A percentile compares a stretch with the other conserved stretches of the same genome.
Evolutionary conservation across 345 rosid species (phyloP).

Genomic region (Aquilaria malaccensis): DNA sequence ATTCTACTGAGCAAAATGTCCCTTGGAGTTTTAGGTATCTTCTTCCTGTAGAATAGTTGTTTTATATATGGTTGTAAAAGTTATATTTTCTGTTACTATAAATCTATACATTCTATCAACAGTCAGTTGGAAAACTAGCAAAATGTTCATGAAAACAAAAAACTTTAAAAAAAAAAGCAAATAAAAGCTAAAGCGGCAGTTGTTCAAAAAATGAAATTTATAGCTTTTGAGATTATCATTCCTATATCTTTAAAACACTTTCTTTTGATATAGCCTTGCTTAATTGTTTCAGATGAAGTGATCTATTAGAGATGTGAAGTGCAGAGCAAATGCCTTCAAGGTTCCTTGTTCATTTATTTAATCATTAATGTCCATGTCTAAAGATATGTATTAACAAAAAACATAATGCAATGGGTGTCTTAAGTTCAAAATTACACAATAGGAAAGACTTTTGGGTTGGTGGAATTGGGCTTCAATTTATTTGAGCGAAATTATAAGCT

Average conservation of each 20-base stretch:
- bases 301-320: conserved; percentile 35
- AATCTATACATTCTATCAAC: too few relatives aligned
- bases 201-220: background rate
- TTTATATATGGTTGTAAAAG: too few relatives aligned
- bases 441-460: too few relatives aligned
- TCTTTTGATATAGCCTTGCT: background rate
- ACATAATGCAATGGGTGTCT: too few relatives aligned
- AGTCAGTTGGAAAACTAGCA: too few relatives aligned
- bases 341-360: conserved; percentile 26
- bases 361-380: conserved; percentile 10
- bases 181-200: background rate
- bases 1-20: background rate
- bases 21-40: background rate
- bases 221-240: background rate
- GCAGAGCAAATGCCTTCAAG: conserved; percentile 38
- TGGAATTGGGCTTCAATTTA: too few relatives aligned
- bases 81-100: too few relatives aligned
- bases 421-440: too few relatives aligned
- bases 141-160: background rate
- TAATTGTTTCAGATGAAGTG: conserved; percentile 45
- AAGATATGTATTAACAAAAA: background rate
- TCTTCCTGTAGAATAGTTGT: background rate
- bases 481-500: too few relatives aligned
- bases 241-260: background rate
- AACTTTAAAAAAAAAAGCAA: background rate